phyloP scores from a whole-genome alignment of 2,329 filamentous ascomycete species.

The Penicillium sp. region DNA sequence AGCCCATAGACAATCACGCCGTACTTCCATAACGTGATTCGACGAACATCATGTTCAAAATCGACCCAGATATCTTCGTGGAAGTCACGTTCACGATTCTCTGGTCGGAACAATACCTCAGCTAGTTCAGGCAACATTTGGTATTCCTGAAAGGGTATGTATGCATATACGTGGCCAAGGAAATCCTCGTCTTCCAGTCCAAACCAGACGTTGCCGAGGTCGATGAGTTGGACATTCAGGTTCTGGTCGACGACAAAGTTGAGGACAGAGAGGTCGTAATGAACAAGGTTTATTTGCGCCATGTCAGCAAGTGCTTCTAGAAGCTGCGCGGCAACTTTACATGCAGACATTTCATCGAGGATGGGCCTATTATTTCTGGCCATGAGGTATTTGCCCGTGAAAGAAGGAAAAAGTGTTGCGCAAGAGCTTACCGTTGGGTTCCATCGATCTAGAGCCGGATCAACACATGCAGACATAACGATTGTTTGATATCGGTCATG shows the following conservation, averaged over 20 bases:
- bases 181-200: conserved; percentile 17
- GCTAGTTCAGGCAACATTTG: conserved; percentile 28
- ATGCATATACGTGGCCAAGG: background rate
- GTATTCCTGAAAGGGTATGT: conserved; percentile 28
- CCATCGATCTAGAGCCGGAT: conserved; percentile 10
- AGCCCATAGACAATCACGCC: conserved; percentile 29
- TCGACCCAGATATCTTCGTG: background rate
- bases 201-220: conserved; percentile 25
- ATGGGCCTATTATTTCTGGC: conserved; percentile 14
- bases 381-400: conserved; percentile 15
- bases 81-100: background rate
- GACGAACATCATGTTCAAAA: conserved; percentile 19
- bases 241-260: conserved; percentile 33
- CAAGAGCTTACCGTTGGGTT: background rate
- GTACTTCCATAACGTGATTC: conserved; percentile 28
- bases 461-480: conserved; percentile 31
- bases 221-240: conserved; percentile 30
- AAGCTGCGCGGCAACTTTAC: conserved; percentile 32
- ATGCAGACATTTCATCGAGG: conserved; percentile 25
- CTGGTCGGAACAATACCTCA: conserved; percentile 6
- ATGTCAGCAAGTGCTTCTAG: conserved; percentile 29
- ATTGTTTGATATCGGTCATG: conserved; percentile 23
- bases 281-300: conserved; percentile 29
- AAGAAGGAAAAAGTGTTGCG: conserved; percentile 7
- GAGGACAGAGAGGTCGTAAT: conserved; percentile 29